Percentiles rank a stretch among this genome's conserved stretches.
phyloP scores from a whole-genome alignment of 1,284 basidiomycete genomes.

The Rhodotorula mucilaginosa region DNA sequence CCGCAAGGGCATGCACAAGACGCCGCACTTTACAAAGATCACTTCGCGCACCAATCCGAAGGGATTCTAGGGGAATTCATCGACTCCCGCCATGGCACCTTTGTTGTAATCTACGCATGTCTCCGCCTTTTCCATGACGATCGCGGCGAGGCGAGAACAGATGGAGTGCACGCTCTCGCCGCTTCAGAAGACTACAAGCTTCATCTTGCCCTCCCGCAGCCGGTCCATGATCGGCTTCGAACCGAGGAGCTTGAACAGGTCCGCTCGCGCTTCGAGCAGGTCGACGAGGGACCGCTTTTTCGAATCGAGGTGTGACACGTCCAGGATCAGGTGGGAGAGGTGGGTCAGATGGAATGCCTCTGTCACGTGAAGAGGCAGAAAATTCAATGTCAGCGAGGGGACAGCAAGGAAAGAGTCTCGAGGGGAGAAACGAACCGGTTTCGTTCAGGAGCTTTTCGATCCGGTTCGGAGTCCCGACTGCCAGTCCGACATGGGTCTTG shows the following conservation, averaged over 20 bases:
- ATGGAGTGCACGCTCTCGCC: too few relatives aligned
- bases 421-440: conserved; percentile 58
- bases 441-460: conserved; percentile 74
- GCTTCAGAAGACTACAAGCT: conserved; percentile 56
- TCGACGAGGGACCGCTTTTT: conserved; percentile 73
- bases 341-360: conserved; percentile 68
- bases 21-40: conserved; percentile 58
- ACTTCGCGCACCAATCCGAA: conserved; percentile 80
- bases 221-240: conserved; percentile 61
- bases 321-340: conserved; percentile 75
- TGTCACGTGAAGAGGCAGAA: conserved; percentile 44
- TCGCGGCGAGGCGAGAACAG: background rate
- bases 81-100: background rate
- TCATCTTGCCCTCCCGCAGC: conserved; percentile 67
- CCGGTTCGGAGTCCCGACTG: conserved; percentile 76
- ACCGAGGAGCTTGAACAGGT: conserved; percentile 70
- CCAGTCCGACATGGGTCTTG: conserved; percentile 69
- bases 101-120: background rate
- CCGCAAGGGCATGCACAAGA: conserved; percentile 92
- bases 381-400: conserved; percentile 14
- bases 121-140: background rate
- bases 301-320: conserved; percentile 61
- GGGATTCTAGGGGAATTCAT: conserved; percentile 64
- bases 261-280: conserved; percentile 74
- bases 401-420: background rate